Evolutionary conservation across 2,329 filamentous ascomycete genomes (phyloP).

Genomic region (Hypoxylon sp.): DNA sequence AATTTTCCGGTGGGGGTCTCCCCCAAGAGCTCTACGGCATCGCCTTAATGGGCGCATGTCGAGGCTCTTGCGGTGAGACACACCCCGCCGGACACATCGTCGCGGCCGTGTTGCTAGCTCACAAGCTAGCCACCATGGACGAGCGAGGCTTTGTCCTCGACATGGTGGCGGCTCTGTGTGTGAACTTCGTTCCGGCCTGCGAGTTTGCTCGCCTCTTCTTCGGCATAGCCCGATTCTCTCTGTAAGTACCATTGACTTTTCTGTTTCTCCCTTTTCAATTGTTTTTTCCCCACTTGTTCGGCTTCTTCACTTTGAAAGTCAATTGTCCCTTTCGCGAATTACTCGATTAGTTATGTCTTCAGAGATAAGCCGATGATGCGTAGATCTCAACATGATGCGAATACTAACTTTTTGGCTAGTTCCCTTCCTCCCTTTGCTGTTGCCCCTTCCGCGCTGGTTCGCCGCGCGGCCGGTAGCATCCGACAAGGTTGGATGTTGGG

Average conservation of each 20-base stretch:
- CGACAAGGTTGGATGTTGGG: background rate
- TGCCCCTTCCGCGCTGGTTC: no score
- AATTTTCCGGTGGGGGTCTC: background rate
- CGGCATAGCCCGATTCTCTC: background rate
- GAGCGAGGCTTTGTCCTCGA: background rate
- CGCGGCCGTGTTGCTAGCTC: background rate
- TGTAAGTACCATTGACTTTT: constrained; percentile 1
- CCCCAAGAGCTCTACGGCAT: constrained; percentile 17
- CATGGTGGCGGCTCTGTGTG: background rate
- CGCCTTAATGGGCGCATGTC: constrained; percentile 18
- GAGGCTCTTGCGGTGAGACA: constrained; percentile 7
- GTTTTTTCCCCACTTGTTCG: background rate
- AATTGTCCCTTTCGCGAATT: background rate
- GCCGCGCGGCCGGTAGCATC: background rate
- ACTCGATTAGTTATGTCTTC: background rate
- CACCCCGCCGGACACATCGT: constrained; percentile 9
- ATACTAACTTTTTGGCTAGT: constrained; percentile 1
- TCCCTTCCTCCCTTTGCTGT: background rate
- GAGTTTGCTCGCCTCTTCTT: background rate
- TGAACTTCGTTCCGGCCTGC: background rate
- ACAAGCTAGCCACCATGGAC: background rate
- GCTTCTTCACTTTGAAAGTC: background rate
- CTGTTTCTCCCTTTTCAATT: no score
- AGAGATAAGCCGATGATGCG: background rate
- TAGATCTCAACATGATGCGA: background rate